These are phyloP conservation scores for Russula olivacea DNA, from an alignment of 768 basidiomycete species.

Conservation along the genomic window DNA sequence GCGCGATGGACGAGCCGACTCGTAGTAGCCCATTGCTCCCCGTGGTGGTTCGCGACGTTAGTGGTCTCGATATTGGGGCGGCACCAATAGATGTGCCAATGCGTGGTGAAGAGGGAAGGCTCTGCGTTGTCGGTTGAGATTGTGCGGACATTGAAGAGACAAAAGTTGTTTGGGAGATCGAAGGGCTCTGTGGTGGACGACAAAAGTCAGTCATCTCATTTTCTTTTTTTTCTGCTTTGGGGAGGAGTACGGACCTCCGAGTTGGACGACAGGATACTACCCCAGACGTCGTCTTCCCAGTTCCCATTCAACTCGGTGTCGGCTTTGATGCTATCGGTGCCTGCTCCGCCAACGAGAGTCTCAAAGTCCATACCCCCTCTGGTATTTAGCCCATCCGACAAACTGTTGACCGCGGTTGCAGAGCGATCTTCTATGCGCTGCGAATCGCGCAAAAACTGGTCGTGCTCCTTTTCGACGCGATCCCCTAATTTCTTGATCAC, in stretches of 20 bases:
- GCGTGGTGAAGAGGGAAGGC: constrained; percentile 29
- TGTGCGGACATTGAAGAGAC: constrained; percentile 22
- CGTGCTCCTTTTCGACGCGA: constrained; percentile 89
- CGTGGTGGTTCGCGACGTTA: constrained; percentile 35
- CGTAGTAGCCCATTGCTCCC: constrained; percentile 2
- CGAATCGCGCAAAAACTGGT: constrained; percentile 87
- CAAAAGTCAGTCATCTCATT: not conserved
- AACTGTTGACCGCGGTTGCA: constrained; percentile 38
- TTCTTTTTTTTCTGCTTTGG: not conserved
- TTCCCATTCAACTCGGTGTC: constrained; percentile 40
- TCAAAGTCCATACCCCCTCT: constrained; percentile 76
- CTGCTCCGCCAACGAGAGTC: constrained; percentile 65
- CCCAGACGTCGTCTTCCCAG: constrained; percentile 87
- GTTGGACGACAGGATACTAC: constrained; percentile 55
- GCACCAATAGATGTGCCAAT: constrained; percentile 30
- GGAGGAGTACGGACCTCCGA: constrained; percentile 30
- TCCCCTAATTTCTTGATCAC: constrained; percentile 73
- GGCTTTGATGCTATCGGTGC: constrained; percentile 41
- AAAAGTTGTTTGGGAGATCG: constrained; percentile 27
- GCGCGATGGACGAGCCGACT: not conserved
- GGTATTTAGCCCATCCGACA: constrained; percentile 31
- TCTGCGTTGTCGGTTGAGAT: constrained; percentile 22
- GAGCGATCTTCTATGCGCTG: constrained; percentile 83
- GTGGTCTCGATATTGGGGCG: constrained; percentile 33
- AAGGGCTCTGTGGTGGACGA: constrained; percentile 27